Conservation (phyloP, 768 basidiomycete genomes). For the Lentinula guzmanii region DNA sequence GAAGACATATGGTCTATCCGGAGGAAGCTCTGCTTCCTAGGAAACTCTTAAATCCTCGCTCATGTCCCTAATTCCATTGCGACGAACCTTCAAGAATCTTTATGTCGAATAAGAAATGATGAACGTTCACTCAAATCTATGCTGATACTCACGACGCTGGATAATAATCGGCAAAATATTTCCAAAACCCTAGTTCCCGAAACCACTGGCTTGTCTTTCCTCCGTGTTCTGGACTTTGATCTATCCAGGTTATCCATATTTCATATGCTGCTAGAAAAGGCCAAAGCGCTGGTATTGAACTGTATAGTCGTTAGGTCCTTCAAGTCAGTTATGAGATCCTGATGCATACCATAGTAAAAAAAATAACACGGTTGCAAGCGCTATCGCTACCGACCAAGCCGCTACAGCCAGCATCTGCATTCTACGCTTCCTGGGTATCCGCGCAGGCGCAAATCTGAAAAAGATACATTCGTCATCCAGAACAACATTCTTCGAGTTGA, state of each 20-base stretch:
- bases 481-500: neutral
- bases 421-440: conserved; percentile 79
- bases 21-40: conserved; percentile 85
- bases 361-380: conserved; percentile 61
- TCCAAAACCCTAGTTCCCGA: conserved; percentile 67
- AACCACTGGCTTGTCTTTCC: conserved; percentile 73
- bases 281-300: conserved; percentile 89
- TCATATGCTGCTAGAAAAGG: conserved; percentile 73
- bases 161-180: conserved; percentile 89
- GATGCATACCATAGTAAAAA: conserved; percentile 72
- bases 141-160: conserved; percentile 69
- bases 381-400: conserved; percentile 78
- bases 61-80: neutral
- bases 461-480: neutral
- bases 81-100: conserved; percentile 39
- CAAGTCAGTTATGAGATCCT: neutral
- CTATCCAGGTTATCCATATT: conserved; percentile 72
- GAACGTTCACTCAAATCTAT: neutral
- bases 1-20: conserved; percentile 92
- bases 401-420: conserved; percentile 89
- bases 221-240: conserved; percentile 69
- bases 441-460: conserved; percentile 75
- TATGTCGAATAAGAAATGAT: neutral
- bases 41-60: neutral
- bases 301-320: conserved; percentile 21